Conservation (phyloP, 106 monocot species). For the Dendrobium officinale region DNA sequence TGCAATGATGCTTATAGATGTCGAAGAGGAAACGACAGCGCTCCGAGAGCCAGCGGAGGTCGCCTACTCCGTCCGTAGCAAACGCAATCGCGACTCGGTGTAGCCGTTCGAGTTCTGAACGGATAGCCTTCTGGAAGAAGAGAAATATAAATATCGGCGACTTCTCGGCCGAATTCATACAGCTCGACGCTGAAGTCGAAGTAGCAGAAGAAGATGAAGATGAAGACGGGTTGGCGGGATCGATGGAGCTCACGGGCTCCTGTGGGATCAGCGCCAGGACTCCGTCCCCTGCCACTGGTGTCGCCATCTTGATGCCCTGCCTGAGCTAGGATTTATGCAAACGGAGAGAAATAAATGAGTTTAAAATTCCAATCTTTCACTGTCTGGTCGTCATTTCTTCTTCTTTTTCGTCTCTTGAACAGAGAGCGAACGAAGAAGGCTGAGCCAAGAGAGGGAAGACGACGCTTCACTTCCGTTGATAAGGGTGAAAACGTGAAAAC, state of each 20-base stretch:
- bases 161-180: conserved; percentile 20
- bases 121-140: conserved; percentile 86
- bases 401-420: too few relatives aligned
- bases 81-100: conserved; percentile 70
- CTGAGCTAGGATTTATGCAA: background rate
- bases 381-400: too few relatives aligned
- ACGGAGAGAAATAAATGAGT: too few relatives aligned
- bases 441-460: too few relatives aligned
- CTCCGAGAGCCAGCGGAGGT: conserved; percentile 40
- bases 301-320: background rate
- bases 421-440: too few relatives aligned
- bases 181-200: background rate
- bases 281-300: conserved; percentile 3
- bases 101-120: conserved; percentile 69
- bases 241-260: conserved; percentile 3
- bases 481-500: too few relatives aligned
- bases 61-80: conserved; percentile 59
- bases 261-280: conserved; percentile 3
- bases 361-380: too few relatives aligned
- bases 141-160: conserved; percentile 79
- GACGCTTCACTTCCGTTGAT: too few relatives aligned
- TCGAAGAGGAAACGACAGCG: conserved; percentile 67
- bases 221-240: conserved; percentile 1
- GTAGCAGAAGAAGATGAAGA: background rate
- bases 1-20: conserved; percentile 92